Evolutionary conservation across 1,284 basidiomycete genomes (phyloP).

Genomic region (Puccinia coronata): DNA sequence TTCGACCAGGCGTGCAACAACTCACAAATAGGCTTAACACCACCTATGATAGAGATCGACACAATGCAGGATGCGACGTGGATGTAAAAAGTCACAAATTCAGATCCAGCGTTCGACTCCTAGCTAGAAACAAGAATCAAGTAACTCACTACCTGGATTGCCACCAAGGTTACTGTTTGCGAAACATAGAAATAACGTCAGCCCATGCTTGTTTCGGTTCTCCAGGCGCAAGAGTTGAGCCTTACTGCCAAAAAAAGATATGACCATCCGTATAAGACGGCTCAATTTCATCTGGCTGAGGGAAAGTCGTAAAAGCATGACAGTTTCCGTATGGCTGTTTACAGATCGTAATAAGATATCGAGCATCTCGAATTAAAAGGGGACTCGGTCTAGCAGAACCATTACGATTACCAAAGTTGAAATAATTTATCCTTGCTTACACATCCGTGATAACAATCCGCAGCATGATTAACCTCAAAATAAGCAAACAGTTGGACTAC

Average conservation of each 20-base stretch:
- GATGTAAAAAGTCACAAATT: neutral
- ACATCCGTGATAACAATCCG: slow-evolving; percentile 18
- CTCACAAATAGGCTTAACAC: slow-evolving; percentile 2
- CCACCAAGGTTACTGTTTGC: neutral
- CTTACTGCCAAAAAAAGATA: slow-evolving; percentile 30
- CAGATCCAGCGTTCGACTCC: neutral
- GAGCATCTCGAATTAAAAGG: neutral
- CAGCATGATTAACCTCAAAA: slow-evolving; percentile 21
- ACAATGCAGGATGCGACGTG: neutral
- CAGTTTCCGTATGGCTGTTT: slow-evolving; percentile 17
- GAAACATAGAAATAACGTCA: neutral
- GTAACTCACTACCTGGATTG: neutral
- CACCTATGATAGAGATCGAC: neutral
- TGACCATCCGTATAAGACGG: slow-evolving; percentile 1
- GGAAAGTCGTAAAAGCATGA: neutral
- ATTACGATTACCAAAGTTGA: neutral
- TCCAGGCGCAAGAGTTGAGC: neutral
- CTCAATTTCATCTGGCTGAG: slow-evolving; percentile 20
- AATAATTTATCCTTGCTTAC: neutral
- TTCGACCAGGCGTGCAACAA: too few species aligned
- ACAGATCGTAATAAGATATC: neutral
- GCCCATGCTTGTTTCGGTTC: neutral
- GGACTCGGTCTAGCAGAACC: too few species aligned
- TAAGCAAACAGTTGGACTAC: slow-evolving; percentile 17
- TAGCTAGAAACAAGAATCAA: neutral